Evolutionary conservation across 1,139 yeast species (phyloP), one percentile per base, ranked within the genome.

Genomic region (Geotrichum australiense): DNA sequence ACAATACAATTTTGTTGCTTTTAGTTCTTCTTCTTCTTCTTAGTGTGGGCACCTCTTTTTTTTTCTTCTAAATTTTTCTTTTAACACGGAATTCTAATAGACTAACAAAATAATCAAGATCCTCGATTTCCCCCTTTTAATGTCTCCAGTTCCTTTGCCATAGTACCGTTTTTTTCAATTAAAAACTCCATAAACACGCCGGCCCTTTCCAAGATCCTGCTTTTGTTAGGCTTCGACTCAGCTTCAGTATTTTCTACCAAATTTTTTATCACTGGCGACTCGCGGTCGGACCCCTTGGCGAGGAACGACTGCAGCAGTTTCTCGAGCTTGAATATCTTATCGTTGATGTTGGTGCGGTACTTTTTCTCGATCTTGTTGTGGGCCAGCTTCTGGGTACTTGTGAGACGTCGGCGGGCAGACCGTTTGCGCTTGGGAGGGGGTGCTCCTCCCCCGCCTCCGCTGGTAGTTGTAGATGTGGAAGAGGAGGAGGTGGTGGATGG

Each of bases 301-400:
- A 78, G 73, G 44, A 77, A 73, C 72, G 79, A 74, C 11, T 85
- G 85, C 22, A 80, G 78, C 16, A 78, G 65, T 50, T 73, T 72
- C 54, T 77, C 83, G 42, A 79, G 61, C 18, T 76, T 77, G 8
- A 81, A 81, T 46, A 80, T 80, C 59, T 79, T 80, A 15, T 82
- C 76, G 58, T 80, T 80, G 54, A 80, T 80, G 57, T 79, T 80
- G 46, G 79, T 78, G 57, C 89, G 66, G 59, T 80, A 80, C 50
- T 78, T 74, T 57, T 80, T 78, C 55, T 76, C 86, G 49, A 79
- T 78, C 56, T 75, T 74, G 59, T 78, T 78, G 55, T 80, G 87
- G 0, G 85, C 85, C 53, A 76, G 77, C 51, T 79, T 78, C 61
- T 80, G 86, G 48, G 72, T 69, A 5, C 70, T 67, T 2, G 81